A percentile compares a stretch with the other conserved stretches of the same genome.
Conservation (phyloP, 1,284 basidiomycete genomes). For the Ceratobasidium sp. region DNA sequence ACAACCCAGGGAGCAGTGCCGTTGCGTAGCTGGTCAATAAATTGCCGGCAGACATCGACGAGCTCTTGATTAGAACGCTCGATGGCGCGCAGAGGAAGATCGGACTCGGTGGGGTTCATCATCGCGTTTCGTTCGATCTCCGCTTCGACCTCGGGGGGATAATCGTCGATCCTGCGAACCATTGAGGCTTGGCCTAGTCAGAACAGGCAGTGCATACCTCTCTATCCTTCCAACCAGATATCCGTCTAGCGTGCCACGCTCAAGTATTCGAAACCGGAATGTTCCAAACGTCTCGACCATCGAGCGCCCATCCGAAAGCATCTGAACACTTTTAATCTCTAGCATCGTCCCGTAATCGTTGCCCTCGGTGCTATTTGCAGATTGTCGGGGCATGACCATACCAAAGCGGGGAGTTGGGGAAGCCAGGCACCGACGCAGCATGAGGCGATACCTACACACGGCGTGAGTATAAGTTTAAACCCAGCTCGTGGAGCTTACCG, state of each 20-base stretch:
- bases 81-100: constrained; percentile 49
- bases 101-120: constrained; percentile 25
- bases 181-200: background rate
- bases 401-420: constrained; percentile 83
- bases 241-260: constrained; percentile 85
- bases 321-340: constrained; percentile 87
- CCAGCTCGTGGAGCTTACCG: constrained; percentile 58
- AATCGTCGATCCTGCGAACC: constrained; percentile 66
- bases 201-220: constrained; percentile 56
- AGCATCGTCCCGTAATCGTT: constrained; percentile 91
- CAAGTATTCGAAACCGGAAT: constrained; percentile 87
- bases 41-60: constrained; percentile 80
- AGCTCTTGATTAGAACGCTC: constrained; percentile 74
- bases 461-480: constrained; percentile 33
- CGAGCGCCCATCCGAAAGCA: constrained; percentile 89
- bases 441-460: constrained; percentile 76
- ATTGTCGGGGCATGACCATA: constrained; percentile 82
- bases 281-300: constrained; percentile 90
- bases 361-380: constrained; percentile 58
- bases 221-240: constrained; percentile 91
- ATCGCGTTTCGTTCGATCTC: constrained; percentile 57
- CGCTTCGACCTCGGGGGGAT: constrained; percentile 64
- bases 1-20: constrained; percentile 93
- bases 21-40: constrained; percentile 82
- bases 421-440: constrained; percentile 92